phyloP scores from a whole-genome alignment of 176 grass and related monocot genomes.

The Oryza rufipogon region DNA sequence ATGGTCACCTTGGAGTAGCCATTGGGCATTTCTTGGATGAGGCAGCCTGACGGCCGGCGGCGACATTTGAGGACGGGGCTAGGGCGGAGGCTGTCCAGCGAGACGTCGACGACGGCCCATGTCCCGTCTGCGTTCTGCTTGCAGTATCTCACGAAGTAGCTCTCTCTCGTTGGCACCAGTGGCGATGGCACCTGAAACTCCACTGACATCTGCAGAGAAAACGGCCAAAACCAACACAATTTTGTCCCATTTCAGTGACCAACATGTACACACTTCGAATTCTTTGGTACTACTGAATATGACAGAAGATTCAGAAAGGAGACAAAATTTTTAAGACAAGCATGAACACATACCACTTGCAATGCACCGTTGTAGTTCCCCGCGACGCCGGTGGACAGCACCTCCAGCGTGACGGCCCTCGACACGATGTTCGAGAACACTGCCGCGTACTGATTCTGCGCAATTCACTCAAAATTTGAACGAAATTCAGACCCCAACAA shows the following conservation, averaged over 20 bases:
- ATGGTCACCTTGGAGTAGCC: slow-evolving; percentile 83
- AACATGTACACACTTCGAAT: neutral
- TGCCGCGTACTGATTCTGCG: slow-evolving; percentile 78
- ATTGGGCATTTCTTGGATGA: slow-evolving; percentile 97
- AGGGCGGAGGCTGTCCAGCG: slow-evolving; percentile 76
- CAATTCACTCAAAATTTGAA: neutral
- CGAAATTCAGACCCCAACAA: neutral
- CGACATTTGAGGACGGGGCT: slow-evolving; percentile 59
- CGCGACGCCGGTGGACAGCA: slow-evolving; percentile 86
- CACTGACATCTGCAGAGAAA: slow-evolving; percentile 72
- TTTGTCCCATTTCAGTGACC: neutral
- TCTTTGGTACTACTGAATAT: neutral
- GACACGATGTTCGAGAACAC: slow-evolving; percentile 94
- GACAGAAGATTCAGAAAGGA: neutral
- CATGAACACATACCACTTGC: slow-evolving; percentile 64
- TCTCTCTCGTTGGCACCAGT: slow-evolving; percentile 83
- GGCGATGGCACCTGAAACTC: slow-evolving; percentile 98
- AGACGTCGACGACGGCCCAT: slow-evolving; percentile 94
- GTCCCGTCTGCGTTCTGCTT: slow-evolving; percentile 85
- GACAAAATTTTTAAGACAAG: no score
- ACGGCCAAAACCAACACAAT: neutral
- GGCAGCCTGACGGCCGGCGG: slow-evolving; percentile 80
- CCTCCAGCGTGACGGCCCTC: slow-evolving; percentile 73
- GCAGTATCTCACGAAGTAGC: slow-evolving; percentile 94
- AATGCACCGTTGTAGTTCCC: slow-evolving; percentile 92